These are phyloP conservation scores for Podila minutissima DNA, from an alignment of 192 early-diverging fungal genomes.

Conservation along the genomic window DNA sequence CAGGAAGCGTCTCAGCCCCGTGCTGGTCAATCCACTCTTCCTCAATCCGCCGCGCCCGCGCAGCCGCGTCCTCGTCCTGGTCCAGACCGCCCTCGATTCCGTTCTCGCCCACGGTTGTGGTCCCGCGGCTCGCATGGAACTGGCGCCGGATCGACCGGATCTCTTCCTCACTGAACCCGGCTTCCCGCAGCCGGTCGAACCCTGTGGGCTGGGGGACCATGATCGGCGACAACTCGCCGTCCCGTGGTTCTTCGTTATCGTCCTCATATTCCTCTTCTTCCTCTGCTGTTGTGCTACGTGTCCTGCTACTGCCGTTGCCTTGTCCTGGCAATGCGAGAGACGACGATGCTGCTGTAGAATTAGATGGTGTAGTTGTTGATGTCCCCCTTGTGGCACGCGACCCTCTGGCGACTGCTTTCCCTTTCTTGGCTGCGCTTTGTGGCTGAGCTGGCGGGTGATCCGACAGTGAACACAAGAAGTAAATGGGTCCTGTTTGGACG, in stretches of 20 bases:
- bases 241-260: not conserved
- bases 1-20: slow-evolving; percentile 59
- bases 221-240: slow-evolving; percentile 46
- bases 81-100: slow-evolving; percentile 30
- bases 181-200: slow-evolving; percentile 66
- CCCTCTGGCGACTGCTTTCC: slow-evolving; percentile 26
- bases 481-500: slow-evolving; percentile 58
- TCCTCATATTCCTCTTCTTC: not conserved
- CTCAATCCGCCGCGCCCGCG: slow-evolving; percentile 51
- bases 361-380: not conserved
- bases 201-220: slow-evolving; percentile 54
- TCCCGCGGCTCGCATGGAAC: slow-evolving; percentile 64
- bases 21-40: slow-evolving; percentile 69
- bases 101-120: slow-evolving; percentile 37
- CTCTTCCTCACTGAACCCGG: slow-evolving; percentile 68
- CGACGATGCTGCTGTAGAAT: slow-evolving; percentile 11
- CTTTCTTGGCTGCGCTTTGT: slow-evolving; percentile 22
- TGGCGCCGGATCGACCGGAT: slow-evolving; percentile 61
- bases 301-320: not conserved
- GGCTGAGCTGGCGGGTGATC: slow-evolving; percentile 51
- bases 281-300: not conserved
- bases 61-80: slow-evolving; percentile 41
- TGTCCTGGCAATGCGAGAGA: slow-evolving; percentile 14
- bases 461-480: slow-evolving; percentile 63
- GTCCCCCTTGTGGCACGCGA: not conserved